Base-by-base conservation (phyloP, 306 rosid genomes). In the Sindora glabra region DNA sequence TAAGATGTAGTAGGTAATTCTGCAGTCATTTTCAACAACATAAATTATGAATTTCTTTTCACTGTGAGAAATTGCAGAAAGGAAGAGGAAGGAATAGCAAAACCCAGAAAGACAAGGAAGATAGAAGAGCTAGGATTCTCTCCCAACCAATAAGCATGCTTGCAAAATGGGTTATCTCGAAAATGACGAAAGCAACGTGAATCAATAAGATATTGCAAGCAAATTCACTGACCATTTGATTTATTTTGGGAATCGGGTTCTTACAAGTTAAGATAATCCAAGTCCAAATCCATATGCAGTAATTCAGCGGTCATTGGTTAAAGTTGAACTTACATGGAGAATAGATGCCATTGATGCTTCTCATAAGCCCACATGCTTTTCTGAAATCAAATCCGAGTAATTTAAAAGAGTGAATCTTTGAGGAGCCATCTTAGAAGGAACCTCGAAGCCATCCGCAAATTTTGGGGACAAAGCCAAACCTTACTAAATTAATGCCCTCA, bases 381-480 rank as follows among this genome's bases (percentile, higher is more conserved):
- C 19, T 64, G 53, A 73, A 65, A 69, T 48, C 71, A 64, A 78
- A 69, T 68, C 63, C 37, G n/a, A 23, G 42, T 3, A n/a, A 48
- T 39, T n/a, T 32, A 27, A 59, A 52, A 77, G 46, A 39, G 16
- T 64, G 59, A 64, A 78, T 48, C 56, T 48, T 69, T 22, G 25
- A 64, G 73, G 79, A 77, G 68, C 68, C 72, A 25, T 9, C 65
- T 41, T 8, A 47, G 83, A 68, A 63, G 67, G 48, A 67, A 64
- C 65, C 68, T 67, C 27, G 17, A 24, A 49, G 56, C 40, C 66
- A 12, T 1, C 19, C 21, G 32, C 55, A 19, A 32, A 48, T 18
- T n/a, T 33, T 48, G 33, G 59, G 65, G 54, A 56, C 29, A 33
- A 63, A 68, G 61, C 46, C 39, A 47, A 32, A n/a, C n/a, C n/a